phyloP scores from a whole-genome alignment of 2,329 filamentous ascomycete genomes.

The Coniella vitis region DNA sequence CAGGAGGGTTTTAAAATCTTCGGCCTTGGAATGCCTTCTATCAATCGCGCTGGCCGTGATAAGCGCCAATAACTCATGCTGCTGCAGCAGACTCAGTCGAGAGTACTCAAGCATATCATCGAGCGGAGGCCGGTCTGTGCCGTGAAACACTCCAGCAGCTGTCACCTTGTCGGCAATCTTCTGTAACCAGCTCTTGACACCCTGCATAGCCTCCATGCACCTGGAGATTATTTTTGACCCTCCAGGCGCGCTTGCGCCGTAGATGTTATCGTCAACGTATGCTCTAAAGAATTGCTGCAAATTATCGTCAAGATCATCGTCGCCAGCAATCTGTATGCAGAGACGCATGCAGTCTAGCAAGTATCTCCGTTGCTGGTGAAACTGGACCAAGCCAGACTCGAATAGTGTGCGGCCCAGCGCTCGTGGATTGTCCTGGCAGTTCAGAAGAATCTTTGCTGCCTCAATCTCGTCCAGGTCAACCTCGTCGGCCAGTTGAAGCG shows the following conservation, averaged over 20 bases:
- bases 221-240: constrained; percentile 58
- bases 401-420: constrained; percentile 66
- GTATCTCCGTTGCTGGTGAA: constrained; percentile 79
- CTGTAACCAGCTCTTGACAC: constrained; percentile 70
- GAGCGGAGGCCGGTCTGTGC: constrained; percentile 52
- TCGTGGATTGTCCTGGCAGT: constrained; percentile 62
- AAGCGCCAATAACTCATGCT: constrained; percentile 84
- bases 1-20: constrained; percentile 70
- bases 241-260: constrained; percentile 41
- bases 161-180: constrained; percentile 69
- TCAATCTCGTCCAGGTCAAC: constrained; percentile 86
- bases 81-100: constrained; percentile 70
- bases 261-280: constrained; percentile 50
- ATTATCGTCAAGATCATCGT: constrained; percentile 42
- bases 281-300: constrained; percentile 44
- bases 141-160: constrained; percentile 67
- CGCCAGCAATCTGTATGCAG: constrained; percentile 60
- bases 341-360: constrained; percentile 79
- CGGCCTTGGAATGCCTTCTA: constrained; percentile 59
- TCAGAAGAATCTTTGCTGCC: constrained; percentile 69
- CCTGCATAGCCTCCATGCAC: constrained; percentile 69
- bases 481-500: constrained; percentile 76
- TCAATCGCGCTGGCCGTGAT: constrained; percentile 75
- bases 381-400: constrained; percentile 76
- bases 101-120: constrained; percentile 77